These are phyloP conservation scores for Epichloe scottii DNA, from an alignment of 2,329 filamentous ascomycete genomes.

Conservation along the genomic window DNA sequence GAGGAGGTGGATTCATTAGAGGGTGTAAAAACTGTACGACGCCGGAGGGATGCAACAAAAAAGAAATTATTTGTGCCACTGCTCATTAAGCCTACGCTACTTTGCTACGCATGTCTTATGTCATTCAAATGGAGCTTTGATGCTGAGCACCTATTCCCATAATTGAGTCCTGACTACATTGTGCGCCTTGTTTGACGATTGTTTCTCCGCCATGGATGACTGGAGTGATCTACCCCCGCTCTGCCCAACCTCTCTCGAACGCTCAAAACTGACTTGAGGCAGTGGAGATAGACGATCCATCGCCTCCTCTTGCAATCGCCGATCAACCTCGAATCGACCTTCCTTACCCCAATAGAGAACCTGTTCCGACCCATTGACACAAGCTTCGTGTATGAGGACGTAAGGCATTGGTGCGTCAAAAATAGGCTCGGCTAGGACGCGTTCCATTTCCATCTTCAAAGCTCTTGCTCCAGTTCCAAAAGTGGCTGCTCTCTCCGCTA, in stretches of 20 bases:
- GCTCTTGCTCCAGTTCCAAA: constrained; percentile 65
- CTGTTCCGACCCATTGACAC: constrained; percentile 50
- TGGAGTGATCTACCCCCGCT: constrained; percentile 24
- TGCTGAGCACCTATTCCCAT: not conserved
- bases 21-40: constrained; percentile 33
- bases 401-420: constrained; percentile 69
- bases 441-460: constrained; percentile 69
- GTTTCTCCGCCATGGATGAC: not conserved
- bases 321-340: constrained; percentile 55
- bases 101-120: not conserved
- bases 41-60: constrained; percentile 21
- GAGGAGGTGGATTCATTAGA: constrained; percentile 14
- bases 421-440: constrained; percentile 66
- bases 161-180: not conserved
- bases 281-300: constrained; percentile 12
- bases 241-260: constrained; percentile 33
- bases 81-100: not conserved
- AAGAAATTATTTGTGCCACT: constrained; percentile 18
- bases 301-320: constrained; percentile 54
- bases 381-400: constrained; percentile 59
- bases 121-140: not conserved
- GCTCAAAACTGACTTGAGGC: constrained; percentile 23
- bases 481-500: constrained; percentile 54
- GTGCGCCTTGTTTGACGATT: not conserved
- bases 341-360: constrained; percentile 56